Conservation (phyloP, 2,329 filamentous ascomycete species). For the Ceratocystiopsis minuta region DNA sequence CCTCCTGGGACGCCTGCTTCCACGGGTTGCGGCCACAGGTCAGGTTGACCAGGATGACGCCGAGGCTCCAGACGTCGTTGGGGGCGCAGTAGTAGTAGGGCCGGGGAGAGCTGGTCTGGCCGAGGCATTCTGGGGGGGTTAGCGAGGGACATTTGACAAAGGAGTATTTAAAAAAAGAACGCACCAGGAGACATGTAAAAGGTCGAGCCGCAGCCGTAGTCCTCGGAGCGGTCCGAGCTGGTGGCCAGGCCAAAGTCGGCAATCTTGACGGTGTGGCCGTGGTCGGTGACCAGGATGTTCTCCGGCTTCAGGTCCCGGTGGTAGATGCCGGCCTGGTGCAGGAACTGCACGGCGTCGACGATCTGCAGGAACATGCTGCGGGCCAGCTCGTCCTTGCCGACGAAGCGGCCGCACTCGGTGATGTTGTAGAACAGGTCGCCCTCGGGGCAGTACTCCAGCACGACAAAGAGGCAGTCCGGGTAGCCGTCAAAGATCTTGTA, state of each 20-base stretch:
- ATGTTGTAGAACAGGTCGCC: slow-evolving; percentile 96
- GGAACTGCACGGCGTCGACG: slow-evolving; percentile 88
- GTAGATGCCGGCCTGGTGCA: slow-evolving; percentile 85
- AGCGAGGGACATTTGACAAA: background rate
- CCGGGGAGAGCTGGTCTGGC: slow-evolving; percentile 51
- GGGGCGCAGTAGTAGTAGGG: slow-evolving; percentile 77
- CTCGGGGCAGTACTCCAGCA: slow-evolving; percentile 92
- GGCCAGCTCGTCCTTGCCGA: slow-evolving; percentile 78
- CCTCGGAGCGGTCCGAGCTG: slow-evolving; percentile 62
- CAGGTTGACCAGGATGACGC: slow-evolving; percentile 92
- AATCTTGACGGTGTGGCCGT: slow-evolving; percentile 79
- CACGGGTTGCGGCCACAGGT: slow-evolving; percentile 97
- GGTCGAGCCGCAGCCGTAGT: slow-evolving; percentile 94
- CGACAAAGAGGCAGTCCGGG: slow-evolving; percentile 82
- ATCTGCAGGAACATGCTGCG: slow-evolving; percentile 85
- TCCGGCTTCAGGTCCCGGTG: slow-evolving; percentile 96
- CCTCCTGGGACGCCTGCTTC: slow-evolving; percentile 88
- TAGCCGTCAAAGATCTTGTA: slow-evolving; percentile 87
- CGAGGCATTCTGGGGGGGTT: slow-evolving; percentile 55
- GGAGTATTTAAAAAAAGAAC: background rate
- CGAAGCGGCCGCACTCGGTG: slow-evolving; percentile 82
- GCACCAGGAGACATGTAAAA: slow-evolving; percentile 99
- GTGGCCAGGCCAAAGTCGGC: slow-evolving; percentile 96
- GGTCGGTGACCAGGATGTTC: slow-evolving; percentile 84
- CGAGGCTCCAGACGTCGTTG: slow-evolving; percentile 97